phyloP scores from a whole-genome alignment of 768 basidiomycete genomes.

The Chlorophyllum brunneum region DNA sequence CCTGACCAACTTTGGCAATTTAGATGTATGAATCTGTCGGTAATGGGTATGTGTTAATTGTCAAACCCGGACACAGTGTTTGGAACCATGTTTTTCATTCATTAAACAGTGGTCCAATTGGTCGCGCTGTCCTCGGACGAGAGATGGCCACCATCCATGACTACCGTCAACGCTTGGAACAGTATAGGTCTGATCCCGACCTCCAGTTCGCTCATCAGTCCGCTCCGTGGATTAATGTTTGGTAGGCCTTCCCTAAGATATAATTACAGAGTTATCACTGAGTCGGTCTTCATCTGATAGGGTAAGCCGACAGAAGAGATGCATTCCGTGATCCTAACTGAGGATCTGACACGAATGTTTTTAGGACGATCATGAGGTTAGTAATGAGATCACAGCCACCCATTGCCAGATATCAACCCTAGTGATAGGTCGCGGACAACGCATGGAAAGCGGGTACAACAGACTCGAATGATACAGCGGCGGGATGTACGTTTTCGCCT shows the following conservation, averaged over 20 bases:
- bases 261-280: neutral
- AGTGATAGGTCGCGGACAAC: conserved; percentile 46
- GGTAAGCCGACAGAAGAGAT: neutral
- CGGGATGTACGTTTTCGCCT: conserved; percentile 47
- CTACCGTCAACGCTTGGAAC: conserved; percentile 46
- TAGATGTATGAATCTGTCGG: conserved; percentile 50
- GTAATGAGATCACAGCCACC: conserved; percentile 2
- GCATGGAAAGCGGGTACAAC: conserved; percentile 55
- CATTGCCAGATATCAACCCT: neutral
- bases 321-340: neutral
- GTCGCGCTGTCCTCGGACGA: conserved; percentile 44
- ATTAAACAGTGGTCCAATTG: conserved; percentile 37
- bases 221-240: conserved; percentile 55
- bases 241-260: conserved; percentile 25
- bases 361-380: conserved; percentile 50
- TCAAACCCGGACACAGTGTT: neutral
- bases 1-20: neutral
- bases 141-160: conserved; percentile 56
- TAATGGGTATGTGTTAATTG: conserved; percentile 20
- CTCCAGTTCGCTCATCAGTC: conserved; percentile 44
- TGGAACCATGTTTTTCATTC: neutral
- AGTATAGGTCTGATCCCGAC: conserved; percentile 50
- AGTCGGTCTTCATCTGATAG: neutral
- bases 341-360: neutral
- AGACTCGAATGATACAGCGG: conserved; percentile 48